Percentiles rank a stretch among this genome's conserved stretches.
phyloP scores from a whole-genome alignment of 768 basidiomycete genomes.

The Hebeloma cylindrosporum region DNA sequence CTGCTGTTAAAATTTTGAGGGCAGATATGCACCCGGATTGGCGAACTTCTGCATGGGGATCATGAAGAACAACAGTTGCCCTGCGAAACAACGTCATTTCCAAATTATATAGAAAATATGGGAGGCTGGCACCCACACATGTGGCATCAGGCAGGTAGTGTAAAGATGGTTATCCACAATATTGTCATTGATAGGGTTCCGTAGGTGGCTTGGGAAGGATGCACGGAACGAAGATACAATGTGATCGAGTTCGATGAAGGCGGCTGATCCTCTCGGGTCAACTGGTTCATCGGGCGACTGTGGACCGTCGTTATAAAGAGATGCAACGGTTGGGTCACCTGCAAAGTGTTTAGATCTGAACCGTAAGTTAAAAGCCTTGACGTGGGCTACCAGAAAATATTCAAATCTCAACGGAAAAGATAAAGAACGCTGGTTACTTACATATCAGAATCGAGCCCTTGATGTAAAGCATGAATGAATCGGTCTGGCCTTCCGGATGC shows the following conservation, averaged over 20 bases:
- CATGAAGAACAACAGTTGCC: constrained; percentile 69
- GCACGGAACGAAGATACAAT: constrained; percentile 54
- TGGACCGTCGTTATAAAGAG: constrained; percentile 35
- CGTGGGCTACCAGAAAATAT: constrained; percentile 31
- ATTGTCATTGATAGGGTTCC: constrained; percentile 54
- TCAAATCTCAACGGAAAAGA: neutral
- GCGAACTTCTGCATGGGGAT: constrained; percentile 68
- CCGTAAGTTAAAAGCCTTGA: constrained; percentile 66
- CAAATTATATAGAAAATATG: neutral
- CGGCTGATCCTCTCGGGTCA: constrained; percentile 59
- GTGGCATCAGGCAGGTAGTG: constrained; percentile 42
- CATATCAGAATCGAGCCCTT: constrained; percentile 69
- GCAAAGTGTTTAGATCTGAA: constrained; percentile 60
- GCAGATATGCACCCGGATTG: constrained; percentile 64
- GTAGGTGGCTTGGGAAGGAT: constrained; percentile 57
- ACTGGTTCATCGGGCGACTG: constrained; percentile 43
- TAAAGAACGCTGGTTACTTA: constrained; percentile 21
- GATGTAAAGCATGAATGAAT: constrained; percentile 71
- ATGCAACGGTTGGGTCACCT: constrained; percentile 52
- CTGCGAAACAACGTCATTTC: constrained; percentile 34
- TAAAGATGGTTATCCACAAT: constrained; percentile 63
- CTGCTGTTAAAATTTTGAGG: constrained; percentile 63
- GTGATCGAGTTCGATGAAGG: constrained; percentile 64
- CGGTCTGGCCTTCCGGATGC: constrained; percentile 62
- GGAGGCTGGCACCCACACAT: constrained; percentile 37